A percentile compares a stretch with the other conserved stretches of the same genome.
Evolutionary conservation across 1,284 basidiomycete species (phyloP).

Genomic region (Microbotryum lychnidis-dioicae): DNA sequence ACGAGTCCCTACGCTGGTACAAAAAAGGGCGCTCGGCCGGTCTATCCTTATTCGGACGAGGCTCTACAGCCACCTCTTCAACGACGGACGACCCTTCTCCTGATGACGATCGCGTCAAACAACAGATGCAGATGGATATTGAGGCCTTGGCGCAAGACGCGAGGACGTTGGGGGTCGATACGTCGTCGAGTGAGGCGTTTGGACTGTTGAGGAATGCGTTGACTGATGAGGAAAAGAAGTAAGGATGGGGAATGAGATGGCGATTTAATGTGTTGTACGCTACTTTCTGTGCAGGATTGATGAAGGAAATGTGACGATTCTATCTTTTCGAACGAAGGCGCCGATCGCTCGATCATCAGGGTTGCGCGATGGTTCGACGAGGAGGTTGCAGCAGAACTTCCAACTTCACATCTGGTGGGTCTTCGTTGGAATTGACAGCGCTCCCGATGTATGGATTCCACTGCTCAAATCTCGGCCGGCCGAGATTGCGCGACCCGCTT

Average conservation of each 20-base stretch:
- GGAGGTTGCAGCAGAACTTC: no score
- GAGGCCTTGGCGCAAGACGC: slow-evolving; percentile 72
- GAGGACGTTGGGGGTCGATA: slow-evolving; percentile 56
- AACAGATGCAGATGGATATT: slow-evolving; percentile 80
- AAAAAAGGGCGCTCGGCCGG: slow-evolving; percentile 67
- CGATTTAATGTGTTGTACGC: no score
- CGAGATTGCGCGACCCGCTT: no score
- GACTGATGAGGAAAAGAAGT: slow-evolving; percentile 14
- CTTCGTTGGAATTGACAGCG: no score
- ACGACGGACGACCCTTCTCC: slow-evolving; percentile 56
- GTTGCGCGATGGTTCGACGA: no score
- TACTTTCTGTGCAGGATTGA: no score
- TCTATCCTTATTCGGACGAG: slow-evolving; percentile 60
- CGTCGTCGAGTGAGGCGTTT: slow-evolving; percentile 52
- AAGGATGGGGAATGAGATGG: background rate
- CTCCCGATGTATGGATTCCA: no score
- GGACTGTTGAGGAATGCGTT: slow-evolving; percentile 42
- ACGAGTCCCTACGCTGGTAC: slow-evolving; percentile 72
- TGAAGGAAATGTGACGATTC: no score
- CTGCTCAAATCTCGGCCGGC: no score
- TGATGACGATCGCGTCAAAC: slow-evolving; percentile 53
- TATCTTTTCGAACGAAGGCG: no score
- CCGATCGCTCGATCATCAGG: no score
- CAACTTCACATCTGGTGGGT: no score
- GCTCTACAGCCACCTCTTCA: slow-evolving; percentile 5